Conservation (phyloP, 78 protist genomes). For the Guillardia theta region DNA sequence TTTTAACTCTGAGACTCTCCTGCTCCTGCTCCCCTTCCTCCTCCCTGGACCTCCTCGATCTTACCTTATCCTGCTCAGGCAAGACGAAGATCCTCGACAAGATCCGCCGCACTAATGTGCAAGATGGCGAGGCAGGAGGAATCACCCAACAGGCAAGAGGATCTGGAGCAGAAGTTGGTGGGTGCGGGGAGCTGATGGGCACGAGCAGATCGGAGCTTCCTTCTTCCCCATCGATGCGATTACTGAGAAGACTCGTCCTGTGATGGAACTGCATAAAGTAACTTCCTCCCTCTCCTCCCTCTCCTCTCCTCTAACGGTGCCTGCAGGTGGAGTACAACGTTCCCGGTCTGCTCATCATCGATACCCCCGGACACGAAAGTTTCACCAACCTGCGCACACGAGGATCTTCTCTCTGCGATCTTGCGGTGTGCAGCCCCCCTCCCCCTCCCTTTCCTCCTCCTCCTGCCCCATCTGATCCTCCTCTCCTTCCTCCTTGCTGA, state of each 20-base stretch:
- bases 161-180: not conserved
- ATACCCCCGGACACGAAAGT: slow-evolving; percentile 99
- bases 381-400: slow-evolving; percentile 96
- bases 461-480: no score
- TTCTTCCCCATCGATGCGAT: slow-evolving; percentile 91
- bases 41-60: not conserved
- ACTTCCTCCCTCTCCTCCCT: no score
- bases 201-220: slow-evolving; percentile 99
- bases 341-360: slow-evolving; percentile 92
- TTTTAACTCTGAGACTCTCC: not conserved
- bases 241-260: not conserved
- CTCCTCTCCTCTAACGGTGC: no score
- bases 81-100: slow-evolving; percentile 97
- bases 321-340: not conserved
- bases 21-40: not conserved
- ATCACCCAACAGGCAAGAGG: slow-evolving; percentile 85
- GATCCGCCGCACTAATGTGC: slow-evolving; percentile 97
- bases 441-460: no score
- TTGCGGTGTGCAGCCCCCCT: no score
- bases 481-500: no score
- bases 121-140: slow-evolving; percentile 99
- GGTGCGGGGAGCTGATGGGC: not conserved
- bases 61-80: slow-evolving; percentile 46
- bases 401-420: slow-evolving; percentile 97
- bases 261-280: not conserved